phyloP scores from a whole-genome alignment of 768 basidiomycete genomes.

The Suillus occidentalis region DNA sequence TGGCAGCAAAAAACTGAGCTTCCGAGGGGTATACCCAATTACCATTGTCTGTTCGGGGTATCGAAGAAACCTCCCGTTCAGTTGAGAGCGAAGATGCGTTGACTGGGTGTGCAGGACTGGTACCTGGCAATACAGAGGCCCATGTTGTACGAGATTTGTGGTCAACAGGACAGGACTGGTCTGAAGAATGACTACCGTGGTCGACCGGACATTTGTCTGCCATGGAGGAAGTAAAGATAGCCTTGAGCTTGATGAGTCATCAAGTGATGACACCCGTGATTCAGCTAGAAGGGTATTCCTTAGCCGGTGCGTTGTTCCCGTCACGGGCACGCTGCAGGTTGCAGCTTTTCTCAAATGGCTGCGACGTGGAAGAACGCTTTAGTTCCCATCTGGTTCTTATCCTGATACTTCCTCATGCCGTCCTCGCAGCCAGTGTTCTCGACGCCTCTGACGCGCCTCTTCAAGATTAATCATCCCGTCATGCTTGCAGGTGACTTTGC shows the following conservation, averaged over 20 bases:
- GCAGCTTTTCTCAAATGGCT: background rate
- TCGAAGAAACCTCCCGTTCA: conserved; percentile 83
- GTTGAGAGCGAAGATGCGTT: conserved; percentile 48
- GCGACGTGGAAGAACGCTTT: background rate
- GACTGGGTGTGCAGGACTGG: conserved; percentile 8
- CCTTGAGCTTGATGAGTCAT: conserved; percentile 7
- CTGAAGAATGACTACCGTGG: conserved; percentile 33
- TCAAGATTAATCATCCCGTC: conserved; percentile 80
- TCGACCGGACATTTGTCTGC: conserved; percentile 51
- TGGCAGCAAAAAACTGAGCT: conserved; percentile 97
- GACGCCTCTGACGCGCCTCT: conserved; percentile 74
- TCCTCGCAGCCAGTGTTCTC: conserved; percentile 64
- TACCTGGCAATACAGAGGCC: conserved; percentile 31
- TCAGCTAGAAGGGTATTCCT: background rate
- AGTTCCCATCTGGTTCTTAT: background rate
- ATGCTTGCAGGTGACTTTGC: conserved; percentile 64
- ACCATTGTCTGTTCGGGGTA: conserved; percentile 67
- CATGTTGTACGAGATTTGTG: conserved; percentile 50
- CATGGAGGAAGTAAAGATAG: conserved; percentile 17
- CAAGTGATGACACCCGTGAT: background rate
- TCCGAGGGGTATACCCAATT: conserved; percentile 99
- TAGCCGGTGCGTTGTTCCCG: background rate
- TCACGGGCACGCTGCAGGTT: background rate
- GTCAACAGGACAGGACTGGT: conserved; percentile 64
- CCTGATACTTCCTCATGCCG: conserved; percentile 48